Evolutionary conservation across 1,139 yeast species (phyloP).

Genomic region (Saccharomyces hybrid): DNA sequence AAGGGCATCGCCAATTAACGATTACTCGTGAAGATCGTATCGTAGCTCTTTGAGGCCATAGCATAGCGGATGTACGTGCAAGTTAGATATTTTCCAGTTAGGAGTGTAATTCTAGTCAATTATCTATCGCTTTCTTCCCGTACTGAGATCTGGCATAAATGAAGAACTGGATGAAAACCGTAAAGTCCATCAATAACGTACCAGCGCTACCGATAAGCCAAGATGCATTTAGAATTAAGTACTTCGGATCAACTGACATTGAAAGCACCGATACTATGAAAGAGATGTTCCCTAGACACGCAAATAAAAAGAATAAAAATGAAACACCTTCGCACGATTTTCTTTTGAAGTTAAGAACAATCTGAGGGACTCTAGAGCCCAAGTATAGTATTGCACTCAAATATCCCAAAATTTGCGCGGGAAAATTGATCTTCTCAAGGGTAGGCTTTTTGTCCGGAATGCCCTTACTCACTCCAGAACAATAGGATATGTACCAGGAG

Average conservation of each 20-base stretch:
- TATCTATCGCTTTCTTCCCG: background rate
- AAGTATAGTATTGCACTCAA: slow-evolving; percentile 77
- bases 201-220: slow-evolving; percentile 95
- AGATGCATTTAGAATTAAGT: slow-evolving; percentile 71
- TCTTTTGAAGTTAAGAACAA: slow-evolving; percentile 68
- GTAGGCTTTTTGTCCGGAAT: slow-evolving; percentile 24
- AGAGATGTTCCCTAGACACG: slow-evolving; percentile 85
- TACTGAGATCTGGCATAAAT: slow-evolving; percentile 39
- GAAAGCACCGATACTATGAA: slow-evolving; percentile 79
- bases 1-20: background rate
- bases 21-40: background rate
- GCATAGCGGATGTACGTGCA: too few species aligned
- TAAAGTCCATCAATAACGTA: slow-evolving; percentile 73
- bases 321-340: slow-evolving; percentile 92
- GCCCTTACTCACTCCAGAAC: slow-evolving; percentile 23
- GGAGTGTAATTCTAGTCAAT: background rate
- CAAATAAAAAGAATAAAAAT: slow-evolving; percentile 84
- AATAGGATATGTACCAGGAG: slow-evolving; percentile 77
- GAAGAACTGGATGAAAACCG: slow-evolving; percentile 83
- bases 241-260: slow-evolving; percentile 62
- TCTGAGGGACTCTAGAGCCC: slow-evolving; percentile 88
- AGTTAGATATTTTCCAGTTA: too few species aligned
- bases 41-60: too few species aligned
- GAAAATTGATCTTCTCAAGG: slow-evolving; percentile 49
- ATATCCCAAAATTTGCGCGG: slow-evolving; percentile 91